phyloP scores from a whole-genome alignment of 805 yeast species.

The Cyberlindnera galapagoensis region DNA sequence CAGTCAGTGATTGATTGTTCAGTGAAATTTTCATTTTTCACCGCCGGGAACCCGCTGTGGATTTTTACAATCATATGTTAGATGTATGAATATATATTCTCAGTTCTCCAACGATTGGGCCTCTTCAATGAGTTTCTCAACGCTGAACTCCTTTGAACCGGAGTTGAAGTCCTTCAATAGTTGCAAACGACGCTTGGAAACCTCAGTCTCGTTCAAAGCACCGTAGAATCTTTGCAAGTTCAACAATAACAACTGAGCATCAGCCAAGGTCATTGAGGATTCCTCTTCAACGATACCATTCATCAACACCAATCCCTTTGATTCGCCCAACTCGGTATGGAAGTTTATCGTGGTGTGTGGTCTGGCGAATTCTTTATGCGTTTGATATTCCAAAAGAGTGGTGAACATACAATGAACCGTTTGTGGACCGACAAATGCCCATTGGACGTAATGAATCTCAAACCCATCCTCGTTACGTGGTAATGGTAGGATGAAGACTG shows the following conservation, averaged over 20 bases:
- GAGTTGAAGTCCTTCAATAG: constrained; percentile 62
- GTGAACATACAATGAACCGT: constrained; percentile 90
- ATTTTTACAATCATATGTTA: too few species aligned
- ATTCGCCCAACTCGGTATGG: constrained; percentile 66
- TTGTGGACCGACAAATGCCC: constrained; percentile 80
- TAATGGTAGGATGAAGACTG: constrained; percentile 84
- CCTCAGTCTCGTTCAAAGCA: constrained; percentile 41
- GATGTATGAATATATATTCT: background rate
- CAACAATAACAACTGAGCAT: constrained; percentile 70
- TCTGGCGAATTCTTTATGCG: constrained; percentile 85
- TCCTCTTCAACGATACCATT: constrained; percentile 79
- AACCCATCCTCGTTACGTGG: constrained; percentile 54
- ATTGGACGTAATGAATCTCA: constrained; percentile 90
- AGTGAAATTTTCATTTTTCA: too few species aligned
- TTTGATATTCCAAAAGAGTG: constrained; percentile 83
- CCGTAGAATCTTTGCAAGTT: constrained; percentile 83
- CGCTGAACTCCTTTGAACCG: constrained; percentile 60
- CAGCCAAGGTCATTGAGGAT: constrained; percentile 56
- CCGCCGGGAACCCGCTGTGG: too few species aligned
- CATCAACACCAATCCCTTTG: constrained; percentile 68
- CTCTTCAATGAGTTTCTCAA: constrained; percentile 62
- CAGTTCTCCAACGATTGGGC: constrained; percentile 61
- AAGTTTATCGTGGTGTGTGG: constrained; percentile 91
- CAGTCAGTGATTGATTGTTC: too few species aligned
- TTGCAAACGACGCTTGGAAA: constrained; percentile 42